Percentiles rank a stretch among this genome's conserved stretches.
phyloP scores from a whole-genome alignment of 805 yeast genomes.

The Wickerhamiella allomyrinae region DNA sequence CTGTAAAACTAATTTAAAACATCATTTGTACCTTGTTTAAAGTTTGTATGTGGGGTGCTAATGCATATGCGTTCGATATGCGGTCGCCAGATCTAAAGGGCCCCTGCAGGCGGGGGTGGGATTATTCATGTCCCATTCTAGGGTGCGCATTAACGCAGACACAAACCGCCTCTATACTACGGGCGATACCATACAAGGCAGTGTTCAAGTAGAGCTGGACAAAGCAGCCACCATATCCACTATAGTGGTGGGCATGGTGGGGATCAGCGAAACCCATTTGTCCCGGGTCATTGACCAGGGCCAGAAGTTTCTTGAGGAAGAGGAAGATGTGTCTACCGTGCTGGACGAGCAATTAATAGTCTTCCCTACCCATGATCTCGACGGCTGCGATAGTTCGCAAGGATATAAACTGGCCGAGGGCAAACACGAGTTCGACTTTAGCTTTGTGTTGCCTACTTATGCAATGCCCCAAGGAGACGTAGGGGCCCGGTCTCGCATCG shows the following conservation, averaged over 20 bases:
- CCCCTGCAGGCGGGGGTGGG: no score
- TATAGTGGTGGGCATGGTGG: slow-evolving; percentile 42
- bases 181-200: slow-evolving; percentile 10
- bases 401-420: slow-evolving; percentile 25
- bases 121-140: not conserved
- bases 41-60: no score
- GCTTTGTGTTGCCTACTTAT: slow-evolving; percentile 21
- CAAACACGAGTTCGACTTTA: slow-evolving; percentile 23
- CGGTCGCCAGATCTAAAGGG: no score
- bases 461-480: slow-evolving; percentile 9
- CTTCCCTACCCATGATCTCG: slow-evolving; percentile 25
- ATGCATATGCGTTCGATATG: no score
- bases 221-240: slow-evolving; percentile 6
- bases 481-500: slow-evolving; percentile 7
- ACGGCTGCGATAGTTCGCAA: slow-evolving; percentile 10
- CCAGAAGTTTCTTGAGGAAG: slow-evolving; percentile 14
- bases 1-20: no score
- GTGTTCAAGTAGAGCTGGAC: slow-evolving; percentile 6
- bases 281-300: slow-evolving; percentile 16
- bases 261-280: slow-evolving; percentile 55
- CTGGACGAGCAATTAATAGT: slow-evolving; percentile 21
- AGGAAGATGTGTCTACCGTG: slow-evolving; percentile 17
- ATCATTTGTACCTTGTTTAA: no score
- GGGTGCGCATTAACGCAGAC: not conserved
- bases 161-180: slow-evolving; percentile 6